Conservation (phyloP, 2,329 filamentous ascomycete genomes). For the Didymella exigua region DNA sequence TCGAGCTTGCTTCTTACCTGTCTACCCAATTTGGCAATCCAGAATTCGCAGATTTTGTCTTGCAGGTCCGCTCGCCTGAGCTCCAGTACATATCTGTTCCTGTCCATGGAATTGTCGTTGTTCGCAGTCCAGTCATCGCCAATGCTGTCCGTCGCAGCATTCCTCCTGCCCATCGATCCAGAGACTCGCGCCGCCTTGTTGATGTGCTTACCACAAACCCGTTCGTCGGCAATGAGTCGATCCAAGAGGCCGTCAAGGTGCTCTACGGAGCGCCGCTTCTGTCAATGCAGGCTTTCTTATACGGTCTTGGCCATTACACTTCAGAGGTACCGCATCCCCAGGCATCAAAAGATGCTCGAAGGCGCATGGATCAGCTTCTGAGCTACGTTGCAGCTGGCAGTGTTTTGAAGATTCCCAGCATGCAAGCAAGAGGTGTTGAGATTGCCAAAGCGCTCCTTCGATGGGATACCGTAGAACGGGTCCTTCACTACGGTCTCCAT, state of each 20-base stretch:
- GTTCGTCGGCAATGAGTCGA: conserved; percentile 36
- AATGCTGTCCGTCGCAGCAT: conserved; percentile 34
- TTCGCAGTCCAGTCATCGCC: conserved; percentile 43
- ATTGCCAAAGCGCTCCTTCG: conserved; percentile 63
- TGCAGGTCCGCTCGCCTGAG: conserved; percentile 42
- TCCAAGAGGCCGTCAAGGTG: conserved; percentile 45
- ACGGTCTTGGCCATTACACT: conserved; percentile 37
- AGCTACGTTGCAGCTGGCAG: conserved; percentile 69
- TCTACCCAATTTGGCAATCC: conserved; percentile 42
- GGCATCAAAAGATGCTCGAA: conserved; percentile 37
- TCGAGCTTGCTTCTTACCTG: conserved; percentile 43
- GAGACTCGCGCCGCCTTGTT: conserved; percentile 33
- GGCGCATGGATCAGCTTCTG: conserved; percentile 51
- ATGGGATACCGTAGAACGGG: conserved; percentile 68
- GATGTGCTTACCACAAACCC: conserved; percentile 37
- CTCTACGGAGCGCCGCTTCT: conserved; percentile 46
- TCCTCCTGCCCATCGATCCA: conserved; percentile 26
- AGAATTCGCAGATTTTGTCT: conserved; percentile 45
- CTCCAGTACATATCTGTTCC: conserved; percentile 39
- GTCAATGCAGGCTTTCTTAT: conserved; percentile 33
- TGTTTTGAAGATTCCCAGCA: conserved; percentile 60
- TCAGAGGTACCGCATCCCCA: conserved; percentile 29
- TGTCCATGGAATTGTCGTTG: conserved; percentile 44
- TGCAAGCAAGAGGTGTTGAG: conserved; percentile 64
- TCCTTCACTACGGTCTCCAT: conserved; percentile 64